Evolutionary conservation across 2,329 filamentous ascomycete genomes (phyloP), one percentile per base, ranked within the genome.

Genomic region (Orbilia blumenaviensis): DNA sequence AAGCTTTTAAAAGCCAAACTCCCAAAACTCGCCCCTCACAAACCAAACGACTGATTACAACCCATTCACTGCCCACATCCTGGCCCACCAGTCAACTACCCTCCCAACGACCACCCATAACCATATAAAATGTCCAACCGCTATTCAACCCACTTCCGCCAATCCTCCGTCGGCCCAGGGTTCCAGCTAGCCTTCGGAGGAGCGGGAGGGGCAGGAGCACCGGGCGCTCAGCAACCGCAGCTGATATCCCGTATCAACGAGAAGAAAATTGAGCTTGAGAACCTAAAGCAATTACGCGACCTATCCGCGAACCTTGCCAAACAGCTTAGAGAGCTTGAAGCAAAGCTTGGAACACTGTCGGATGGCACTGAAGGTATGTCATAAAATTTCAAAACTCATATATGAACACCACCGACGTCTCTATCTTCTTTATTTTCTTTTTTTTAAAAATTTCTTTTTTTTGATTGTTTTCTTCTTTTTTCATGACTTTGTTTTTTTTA

Each of bases 211-310:
- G n/a, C n/a, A n/a, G n/a, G n/a, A n/a, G n/a, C n/a, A n/a, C n/a
- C n/a, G n/a, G 48, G 56, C 9, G 12, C 58, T 41, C 64, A 69
- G 34, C 75, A 81, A 8, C 79, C 82, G 80, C 76, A 81, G 80
- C 80, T 83, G 79, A 27, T 84, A 85, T 88, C 91, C 48, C 90
- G 92, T 78, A 93, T 96, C 81, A 89, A 91, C 78, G 92, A 95
- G 84, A 96, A 96, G 85, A 93, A 91, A 83, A 89, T 89, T 64
- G 92, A 96, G 82, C 86, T 96, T 4, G 91, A 93, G 79, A 92
- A 89, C 80, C 85, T 95, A 71, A 91, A 89, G 81, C 90, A 95
- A 82, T 84, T 96, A 61, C 88, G 91, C 79, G 90, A 93, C 80
- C 86, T 96, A 50, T 94, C 91, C 80, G 91, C 90, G 21, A 91